Evolutionary conservation across 2,329 filamentous ascomycete genomes (phyloP).

Genomic region (Fusarium coffeatum): DNA sequence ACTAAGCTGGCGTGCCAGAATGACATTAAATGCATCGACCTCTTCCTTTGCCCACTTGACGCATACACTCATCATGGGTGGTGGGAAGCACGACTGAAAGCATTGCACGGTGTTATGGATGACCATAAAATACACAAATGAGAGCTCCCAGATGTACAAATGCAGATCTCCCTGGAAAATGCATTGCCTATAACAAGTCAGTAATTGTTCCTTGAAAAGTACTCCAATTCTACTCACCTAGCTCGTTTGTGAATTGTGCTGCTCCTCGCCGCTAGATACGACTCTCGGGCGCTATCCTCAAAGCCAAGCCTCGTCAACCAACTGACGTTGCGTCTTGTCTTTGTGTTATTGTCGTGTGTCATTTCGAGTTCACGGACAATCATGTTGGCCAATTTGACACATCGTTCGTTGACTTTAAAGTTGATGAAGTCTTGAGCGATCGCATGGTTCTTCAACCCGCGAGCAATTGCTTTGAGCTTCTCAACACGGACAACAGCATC

Average conservation of each 20-base stretch:
- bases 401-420: constrained; percentile 89
- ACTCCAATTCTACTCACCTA: constrained; percentile 64
- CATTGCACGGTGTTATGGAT: constrained; percentile 93
- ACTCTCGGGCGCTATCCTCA: constrained; percentile 88
- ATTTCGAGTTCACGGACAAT: constrained; percentile 82
- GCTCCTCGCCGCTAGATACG: constrained; percentile 83
- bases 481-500: constrained; percentile 86
- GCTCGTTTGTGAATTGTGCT: constrained; percentile 83
- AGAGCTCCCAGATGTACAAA: constrained; percentile 93
- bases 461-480: constrained; percentile 81
- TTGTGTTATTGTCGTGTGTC: constrained; percentile 79
- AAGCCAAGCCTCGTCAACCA: constrained; percentile 91
- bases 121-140: constrained; percentile 94
- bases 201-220: not conserved
- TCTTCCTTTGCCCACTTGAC: constrained; percentile 99
- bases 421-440: constrained; percentile 93
- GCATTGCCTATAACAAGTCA: constrained; percentile 73
- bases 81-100: constrained; percentile 88
- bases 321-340: constrained; percentile 82
- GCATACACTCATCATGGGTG: constrained; percentile 89
- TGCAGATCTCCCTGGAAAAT: constrained; percentile 95
- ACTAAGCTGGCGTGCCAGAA: constrained; percentile 85
- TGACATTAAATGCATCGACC: constrained; percentile 88
- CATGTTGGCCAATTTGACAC: constrained; percentile 78
- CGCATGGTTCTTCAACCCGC: constrained; percentile 83